A percentile compares a stretch with the other conserved stretches of the same genome.
Conservation (phyloP, 139 green algal genomes). For the Micractinium sp. region DNA sequence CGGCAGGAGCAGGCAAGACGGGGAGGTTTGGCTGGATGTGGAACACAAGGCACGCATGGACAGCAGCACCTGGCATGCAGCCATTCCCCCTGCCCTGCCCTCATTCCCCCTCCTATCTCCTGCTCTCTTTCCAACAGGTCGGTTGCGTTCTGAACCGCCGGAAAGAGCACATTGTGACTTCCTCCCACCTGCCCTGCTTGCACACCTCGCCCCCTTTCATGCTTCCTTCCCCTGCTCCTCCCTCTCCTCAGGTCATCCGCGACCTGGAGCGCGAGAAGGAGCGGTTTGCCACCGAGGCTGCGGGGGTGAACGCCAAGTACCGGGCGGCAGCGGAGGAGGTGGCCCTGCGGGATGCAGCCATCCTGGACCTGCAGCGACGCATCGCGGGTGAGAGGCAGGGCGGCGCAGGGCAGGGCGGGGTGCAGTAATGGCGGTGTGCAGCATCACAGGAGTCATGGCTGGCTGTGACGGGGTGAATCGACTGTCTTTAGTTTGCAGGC, state of each 20-base stretch:
- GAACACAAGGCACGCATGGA: too few species aligned
- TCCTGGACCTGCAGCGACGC: constrained; percentile 91
- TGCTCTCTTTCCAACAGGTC: too few species aligned
- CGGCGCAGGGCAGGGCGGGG: background rate
- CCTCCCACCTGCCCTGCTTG: background rate
- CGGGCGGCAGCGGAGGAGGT: constrained; percentile 87
- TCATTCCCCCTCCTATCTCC: background rate
- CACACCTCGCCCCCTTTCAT: background rate
- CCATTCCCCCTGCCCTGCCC: background rate
- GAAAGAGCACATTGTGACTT: too few species aligned
- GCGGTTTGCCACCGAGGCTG: constrained; percentile 71
- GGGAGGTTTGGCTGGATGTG: too few species aligned
- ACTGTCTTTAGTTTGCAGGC: background rate
- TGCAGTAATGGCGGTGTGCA: background rate
- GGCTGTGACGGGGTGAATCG: background rate
- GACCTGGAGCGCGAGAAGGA: constrained; percentile 86
- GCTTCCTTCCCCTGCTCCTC: background rate
- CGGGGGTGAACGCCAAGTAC: constrained; percentile 77
- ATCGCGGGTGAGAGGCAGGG: constrained; percentile 40
- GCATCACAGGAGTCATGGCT: background rate
- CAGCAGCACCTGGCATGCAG: too few species aligned
- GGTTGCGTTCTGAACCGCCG: too few species aligned
- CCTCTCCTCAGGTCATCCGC: constrained; percentile 13
- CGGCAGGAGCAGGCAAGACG: constrained; percentile 66
- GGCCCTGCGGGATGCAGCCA: constrained; percentile 84